phyloP scores from a whole-genome alignment of 352 stramenopile species.

The Saprolegnia diclina region DNA sequence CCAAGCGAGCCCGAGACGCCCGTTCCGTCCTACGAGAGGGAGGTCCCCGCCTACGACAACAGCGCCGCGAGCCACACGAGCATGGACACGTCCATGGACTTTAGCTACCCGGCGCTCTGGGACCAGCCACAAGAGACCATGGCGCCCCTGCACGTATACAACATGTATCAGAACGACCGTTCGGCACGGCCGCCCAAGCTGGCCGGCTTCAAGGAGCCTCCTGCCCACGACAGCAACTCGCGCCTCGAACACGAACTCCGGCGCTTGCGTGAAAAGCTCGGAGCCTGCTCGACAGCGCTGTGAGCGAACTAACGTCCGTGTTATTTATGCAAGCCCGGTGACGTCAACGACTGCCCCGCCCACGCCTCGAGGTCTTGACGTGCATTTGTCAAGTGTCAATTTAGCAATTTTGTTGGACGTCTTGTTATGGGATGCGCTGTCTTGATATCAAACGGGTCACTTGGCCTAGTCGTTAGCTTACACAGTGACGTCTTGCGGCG shows the following conservation, averaged over 20 bases:
- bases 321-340: not conserved
- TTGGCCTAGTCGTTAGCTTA: no score
- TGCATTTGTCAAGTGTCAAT: no score
- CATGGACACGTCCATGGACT: slow-evolving; percentile 25
- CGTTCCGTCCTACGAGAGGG: not conserved
- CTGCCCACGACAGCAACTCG: not conserved
- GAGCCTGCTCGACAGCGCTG: not conserved
- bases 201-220: not conserved
- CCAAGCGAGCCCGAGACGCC: not conserved
- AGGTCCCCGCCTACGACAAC: not conserved
- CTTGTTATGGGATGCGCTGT: no score
- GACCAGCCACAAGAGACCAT: not conserved
- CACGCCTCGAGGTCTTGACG: no score
- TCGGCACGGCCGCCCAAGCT: not conserved
- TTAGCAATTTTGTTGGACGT: no score
- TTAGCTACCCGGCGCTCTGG: slow-evolving; percentile 3
- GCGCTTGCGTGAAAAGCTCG: slow-evolving; percentile 6
- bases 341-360: no score
- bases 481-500: not conserved
- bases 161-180: not conserved
- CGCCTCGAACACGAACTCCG: slow-evolving; percentile 15
- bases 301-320: not conserved
- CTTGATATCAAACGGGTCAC: no score
- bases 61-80: slow-evolving; percentile 1
- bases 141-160: slow-evolving; percentile 6